Evolutionary conservation across 2,329 filamentous ascomycete species (phyloP).

Genomic region (Grosmannia huntii): DNA sequence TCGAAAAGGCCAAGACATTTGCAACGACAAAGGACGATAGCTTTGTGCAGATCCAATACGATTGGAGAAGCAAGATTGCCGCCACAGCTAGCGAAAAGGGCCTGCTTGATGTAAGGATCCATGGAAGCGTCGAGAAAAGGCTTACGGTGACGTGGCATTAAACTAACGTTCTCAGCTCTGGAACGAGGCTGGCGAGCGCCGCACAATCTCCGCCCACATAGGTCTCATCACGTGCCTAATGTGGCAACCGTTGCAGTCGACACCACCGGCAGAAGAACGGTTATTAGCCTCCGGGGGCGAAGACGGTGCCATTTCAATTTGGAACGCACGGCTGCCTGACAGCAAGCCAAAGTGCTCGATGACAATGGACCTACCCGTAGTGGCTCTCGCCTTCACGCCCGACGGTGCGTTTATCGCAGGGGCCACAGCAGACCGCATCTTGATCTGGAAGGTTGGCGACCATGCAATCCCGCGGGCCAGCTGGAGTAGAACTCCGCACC

Average conservation of each 20-base stretch:
- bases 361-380: conserved; percentile 44
- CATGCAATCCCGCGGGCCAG: conserved; percentile 43
- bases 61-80: conserved; percentile 36
- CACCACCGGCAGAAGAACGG: conserved; percentile 32
- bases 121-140: background rate
- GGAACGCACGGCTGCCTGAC: conserved; percentile 44
- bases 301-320: conserved; percentile 49
- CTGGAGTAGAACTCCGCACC: conserved; percentile 43
- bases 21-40: conserved; percentile 39
- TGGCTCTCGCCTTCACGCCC: conserved; percentile 48
- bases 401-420: conserved; percentile 51
- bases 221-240: conserved; percentile 43
- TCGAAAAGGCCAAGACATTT: conserved; percentile 34
- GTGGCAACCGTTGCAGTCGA: conserved; percentile 44
- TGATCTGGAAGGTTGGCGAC: conserved; percentile 54
- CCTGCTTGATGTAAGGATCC: conserved; percentile 42
- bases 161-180: conserved; percentile 29
- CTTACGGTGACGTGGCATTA: background rate
- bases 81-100: conserved; percentile 50
- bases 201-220: conserved; percentile 45
- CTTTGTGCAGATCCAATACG: conserved; percentile 44
- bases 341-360: conserved; percentile 45
- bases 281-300: conserved; percentile 49
- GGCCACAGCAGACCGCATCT: conserved; percentile 42
- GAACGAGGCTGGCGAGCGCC: conserved; percentile 39